These are phyloP conservation scores for Eucalyptus leucophloia DNA, from an alignment of 345 rosid genomes.

Conservation along the genomic window DNA sequence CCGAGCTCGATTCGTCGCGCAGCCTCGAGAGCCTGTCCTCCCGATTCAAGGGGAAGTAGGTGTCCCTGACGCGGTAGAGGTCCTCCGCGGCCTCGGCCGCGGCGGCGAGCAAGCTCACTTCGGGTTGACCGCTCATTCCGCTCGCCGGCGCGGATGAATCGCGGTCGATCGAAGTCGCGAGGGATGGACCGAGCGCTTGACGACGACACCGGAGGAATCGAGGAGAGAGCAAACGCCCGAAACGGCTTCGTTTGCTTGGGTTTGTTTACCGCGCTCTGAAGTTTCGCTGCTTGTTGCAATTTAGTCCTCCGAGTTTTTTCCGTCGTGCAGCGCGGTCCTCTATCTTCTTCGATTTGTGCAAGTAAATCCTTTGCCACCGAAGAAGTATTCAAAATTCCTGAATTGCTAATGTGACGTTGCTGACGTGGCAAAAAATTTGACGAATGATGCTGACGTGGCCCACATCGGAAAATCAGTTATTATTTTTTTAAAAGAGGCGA, in stretches of 20 bases:
- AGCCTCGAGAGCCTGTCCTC: slow-evolving; percentile 36
- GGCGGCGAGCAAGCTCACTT: slow-evolving; percentile 14
- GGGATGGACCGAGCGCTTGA: background rate
- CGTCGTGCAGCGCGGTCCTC: background rate
- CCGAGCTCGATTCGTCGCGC: slow-evolving; percentile 32
- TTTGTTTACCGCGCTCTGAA: background rate
- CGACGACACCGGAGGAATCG: background rate
- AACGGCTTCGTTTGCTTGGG: background rate
- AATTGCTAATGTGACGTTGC: background rate
- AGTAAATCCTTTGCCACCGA: background rate
- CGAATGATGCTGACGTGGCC: background rate
- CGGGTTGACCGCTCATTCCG: slow-evolving; percentile 2
- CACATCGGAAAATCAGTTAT: background rate
- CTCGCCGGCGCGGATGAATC: background rate
- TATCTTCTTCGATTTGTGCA: background rate
- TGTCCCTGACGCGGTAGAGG: slow-evolving; percentile 40
- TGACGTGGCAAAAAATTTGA: background rate
- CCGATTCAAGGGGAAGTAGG: slow-evolving; percentile 48
- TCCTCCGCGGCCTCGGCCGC: slow-evolving; percentile 25
- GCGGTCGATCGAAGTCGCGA: background rate
- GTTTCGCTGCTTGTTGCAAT: background rate
- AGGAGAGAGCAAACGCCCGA: background rate
- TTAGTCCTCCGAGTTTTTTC: background rate
- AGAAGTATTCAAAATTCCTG: background rate
- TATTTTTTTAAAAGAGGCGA: background rate